These are phyloP conservation scores for Vanderwaltozyma verrucispora DNA, from an alignment of 805 yeast species.

Conservation along the genomic window DNA sequence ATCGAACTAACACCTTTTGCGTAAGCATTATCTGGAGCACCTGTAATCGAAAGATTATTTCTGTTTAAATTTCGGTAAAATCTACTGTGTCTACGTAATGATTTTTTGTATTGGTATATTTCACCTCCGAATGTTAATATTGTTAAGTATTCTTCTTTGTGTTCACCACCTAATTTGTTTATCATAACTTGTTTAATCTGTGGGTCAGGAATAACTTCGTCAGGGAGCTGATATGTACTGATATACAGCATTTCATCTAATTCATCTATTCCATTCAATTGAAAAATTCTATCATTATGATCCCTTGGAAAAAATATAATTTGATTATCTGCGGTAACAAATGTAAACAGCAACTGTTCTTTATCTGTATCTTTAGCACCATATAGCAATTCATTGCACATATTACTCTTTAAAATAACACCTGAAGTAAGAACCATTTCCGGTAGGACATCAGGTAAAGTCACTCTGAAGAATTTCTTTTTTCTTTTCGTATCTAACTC, in stretches of 20 bases:
- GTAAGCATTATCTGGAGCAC: slow-evolving; percentile 74
- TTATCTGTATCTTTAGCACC: slow-evolving; percentile 16
- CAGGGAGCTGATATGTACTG: slow-evolving; percentile 26
- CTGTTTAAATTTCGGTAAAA: slow-evolving; percentile 17
- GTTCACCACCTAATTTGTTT: slow-evolving; percentile 52
- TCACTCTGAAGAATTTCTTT: slow-evolving; percentile 28
- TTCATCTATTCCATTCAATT: slow-evolving; percentile 30
- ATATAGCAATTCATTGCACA: slow-evolving; percentile 34
- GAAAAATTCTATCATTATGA: slow-evolving; percentile 32
- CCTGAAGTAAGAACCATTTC: slow-evolving; percentile 59
- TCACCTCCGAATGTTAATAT: slow-evolving; percentile 78
- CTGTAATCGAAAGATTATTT: slow-evolving; percentile 42
- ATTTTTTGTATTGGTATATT: slow-evolving; percentile 53
- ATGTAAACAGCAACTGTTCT: slow-evolving; percentile 39
- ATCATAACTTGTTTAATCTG: slow-evolving; percentile 58
- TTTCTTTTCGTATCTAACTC: slow-evolving; percentile 32
- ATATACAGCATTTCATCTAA: slow-evolving; percentile 32
- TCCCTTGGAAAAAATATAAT: slow-evolving; percentile 52
- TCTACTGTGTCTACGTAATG: slow-evolving; percentile 14
- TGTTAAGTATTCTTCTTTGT: slow-evolving; percentile 53
- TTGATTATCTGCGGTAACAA: slow-evolving; percentile 71
- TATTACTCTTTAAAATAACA: slow-evolving; percentile 42
- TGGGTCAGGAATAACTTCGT: slow-evolving; percentile 52
- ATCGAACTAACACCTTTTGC: slow-evolving; percentile 50
- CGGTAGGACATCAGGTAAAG: slow-evolving; percentile 28